Percentiles rank a stretch among this genome's conserved stretches.
Evolutionary conservation across 768 basidiomycete species (phyloP).

Genomic region (Lentinula boryana): DNA sequence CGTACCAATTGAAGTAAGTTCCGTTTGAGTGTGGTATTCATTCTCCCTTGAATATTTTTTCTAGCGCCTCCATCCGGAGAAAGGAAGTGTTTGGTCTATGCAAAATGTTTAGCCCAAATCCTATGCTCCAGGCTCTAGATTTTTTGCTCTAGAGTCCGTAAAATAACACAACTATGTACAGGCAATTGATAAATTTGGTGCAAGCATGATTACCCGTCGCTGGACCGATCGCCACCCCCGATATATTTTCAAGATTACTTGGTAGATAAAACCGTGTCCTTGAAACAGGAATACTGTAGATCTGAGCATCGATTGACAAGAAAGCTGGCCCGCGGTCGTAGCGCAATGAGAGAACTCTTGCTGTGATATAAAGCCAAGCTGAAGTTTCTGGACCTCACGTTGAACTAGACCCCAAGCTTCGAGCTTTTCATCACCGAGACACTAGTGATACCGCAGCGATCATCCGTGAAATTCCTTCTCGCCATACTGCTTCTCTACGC

Average conservation of each 20-base stretch:
- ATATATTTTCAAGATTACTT: neutral
- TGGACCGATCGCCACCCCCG: too few species aligned
- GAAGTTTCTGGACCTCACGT: too few species aligned
- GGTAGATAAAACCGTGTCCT: neutral
- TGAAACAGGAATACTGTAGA: neutral
- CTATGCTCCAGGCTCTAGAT: too few species aligned
- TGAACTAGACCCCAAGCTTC: too few species aligned
- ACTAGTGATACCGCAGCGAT: neutral
- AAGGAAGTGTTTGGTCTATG: constrained; percentile 53
- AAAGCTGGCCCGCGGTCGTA: too few species aligned
- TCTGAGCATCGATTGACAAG: neutral
- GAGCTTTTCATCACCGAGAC: neutral
- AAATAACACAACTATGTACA: too few species aligned
- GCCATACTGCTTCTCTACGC: neutral
- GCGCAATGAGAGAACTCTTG: too few species aligned
- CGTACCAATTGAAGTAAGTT: constrained; percentile 47
- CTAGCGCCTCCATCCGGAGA: constrained; percentile 47
- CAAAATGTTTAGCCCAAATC: neutral
- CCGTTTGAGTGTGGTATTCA: constrained; percentile 7
- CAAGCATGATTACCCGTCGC: too few species aligned
- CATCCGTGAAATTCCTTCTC: neutral
- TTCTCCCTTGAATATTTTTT: constrained; percentile 3
- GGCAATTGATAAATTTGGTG: too few species aligned
- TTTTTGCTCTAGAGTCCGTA: too few species aligned
- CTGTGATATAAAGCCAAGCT: too few species aligned